Base-by-base conservation (phyloP, 2,329 filamentous ascomycete genomes). In the Bertia moriformis region DNA sequence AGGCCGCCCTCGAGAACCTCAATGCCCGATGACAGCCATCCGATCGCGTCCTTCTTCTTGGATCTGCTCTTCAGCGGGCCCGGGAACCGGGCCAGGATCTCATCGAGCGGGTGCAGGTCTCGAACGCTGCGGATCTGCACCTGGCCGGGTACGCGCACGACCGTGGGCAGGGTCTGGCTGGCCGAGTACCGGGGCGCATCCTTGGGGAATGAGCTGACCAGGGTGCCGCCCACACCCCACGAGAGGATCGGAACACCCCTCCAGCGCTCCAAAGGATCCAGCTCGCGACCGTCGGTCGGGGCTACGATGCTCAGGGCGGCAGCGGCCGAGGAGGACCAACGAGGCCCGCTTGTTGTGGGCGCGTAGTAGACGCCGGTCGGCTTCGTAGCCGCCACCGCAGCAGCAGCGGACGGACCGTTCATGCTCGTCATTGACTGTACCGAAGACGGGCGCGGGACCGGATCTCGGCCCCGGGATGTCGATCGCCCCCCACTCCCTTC, bases 41-140 rank as follows among this genome's bases (percentile, higher is more conserved):
- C 59, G 33, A 88, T 49, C 0, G 86, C 73, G 40, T 98, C 89
- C 63, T 96, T 98, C 67, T 98, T 98, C 67, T 94, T 96, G 1
- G 79, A 77, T 53, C 94, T 95, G 32, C 78, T 72, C 56, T 82
- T 87, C 19, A 98, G 63, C 2, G 93, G 91, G 0, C 91, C 91
- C 0, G 91, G 91, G 51, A 96, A 96, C 48, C 79, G 86, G 14
- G 75, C 70, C 37, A 91, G 62, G 2, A 78, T 71, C 22, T 91
- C 85, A 18, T 74, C 65, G 5, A 87, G 62, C 3, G 83, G 77
- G 33, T 83, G 63, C 19, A 86, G 65, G 33, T 87, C 77, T 53
- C 82, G 91, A 44, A 84, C 69, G 47, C 73, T 81, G 44, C 76
- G 71, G 14, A 89, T 64, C 49, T 78, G 85, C 18, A 95, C 73